Percentiles rank a stretch among this genome's conserved stretches.
These are phyloP conservation scores for Lophiotrema nucula DNA, from an alignment of 495 filamentous ascomycete genomes.

Conservation along the genomic window DNA sequence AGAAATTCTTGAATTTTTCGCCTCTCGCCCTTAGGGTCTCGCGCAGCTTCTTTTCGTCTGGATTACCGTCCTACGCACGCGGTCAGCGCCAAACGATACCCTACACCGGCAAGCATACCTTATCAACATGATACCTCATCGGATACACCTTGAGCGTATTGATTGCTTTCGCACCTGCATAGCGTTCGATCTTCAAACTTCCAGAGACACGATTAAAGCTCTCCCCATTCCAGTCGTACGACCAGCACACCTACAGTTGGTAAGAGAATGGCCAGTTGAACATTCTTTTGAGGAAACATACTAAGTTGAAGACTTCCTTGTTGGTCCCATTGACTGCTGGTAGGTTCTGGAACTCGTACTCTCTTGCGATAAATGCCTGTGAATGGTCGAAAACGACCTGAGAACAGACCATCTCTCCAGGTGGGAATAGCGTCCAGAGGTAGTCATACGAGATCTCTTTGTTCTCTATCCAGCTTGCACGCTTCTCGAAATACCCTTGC, in stretches of 20 bases:
- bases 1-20: neutral
- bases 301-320: neutral
- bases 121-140: neutral
- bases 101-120: too few relatives aligned
- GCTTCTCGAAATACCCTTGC: neutral
- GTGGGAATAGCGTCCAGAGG: neutral
- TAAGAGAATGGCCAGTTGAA: neutral
- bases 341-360: neutral
- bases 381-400: neutral
- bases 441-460: neutral
- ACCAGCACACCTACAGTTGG: neutral
- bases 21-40: neutral
- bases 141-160: neutral
- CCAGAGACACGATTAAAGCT: neutral
- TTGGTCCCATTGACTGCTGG: neutral
- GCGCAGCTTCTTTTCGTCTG: neutral
- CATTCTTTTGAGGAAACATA: neutral
- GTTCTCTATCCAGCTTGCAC: neutral
- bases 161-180: neutral
- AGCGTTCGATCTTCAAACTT: neutral
- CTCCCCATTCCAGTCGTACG: neutral
- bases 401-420: neutral
- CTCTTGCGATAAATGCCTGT: neutral
- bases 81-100: too few relatives aligned
- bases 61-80: too few relatives aligned